Evolutionary conservation across 2,329 filamentous ascomycete species (phyloP).

Genomic region (Aureobasidium zeae): DNA sequence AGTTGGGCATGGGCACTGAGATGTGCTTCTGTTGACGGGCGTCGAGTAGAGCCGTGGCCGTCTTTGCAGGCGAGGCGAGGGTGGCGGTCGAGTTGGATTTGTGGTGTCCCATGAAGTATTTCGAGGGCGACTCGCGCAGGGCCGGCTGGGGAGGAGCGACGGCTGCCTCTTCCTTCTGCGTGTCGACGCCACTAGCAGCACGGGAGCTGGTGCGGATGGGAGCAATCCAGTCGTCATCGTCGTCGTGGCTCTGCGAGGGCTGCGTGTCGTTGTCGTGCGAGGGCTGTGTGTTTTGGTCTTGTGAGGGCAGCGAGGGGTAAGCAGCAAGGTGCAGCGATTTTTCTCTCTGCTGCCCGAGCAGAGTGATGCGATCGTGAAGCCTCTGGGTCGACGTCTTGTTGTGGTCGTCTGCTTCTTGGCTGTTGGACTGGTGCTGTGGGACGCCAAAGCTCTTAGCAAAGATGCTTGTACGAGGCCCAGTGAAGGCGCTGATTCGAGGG

Average conservation of each 20-base stretch:
- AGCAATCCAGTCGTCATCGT: conserved; percentile 53
- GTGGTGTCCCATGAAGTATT: conserved; percentile 21
- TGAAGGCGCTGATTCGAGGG: too few relatives aligned
- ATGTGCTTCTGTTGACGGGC: conserved; percentile 47
- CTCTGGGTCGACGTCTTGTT: conserved; percentile 90
- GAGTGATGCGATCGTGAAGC: conserved; percentile 84
- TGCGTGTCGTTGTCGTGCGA: conserved; percentile 16
- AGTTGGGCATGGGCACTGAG: conserved; percentile 35
- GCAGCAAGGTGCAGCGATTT: conserved; percentile 32
- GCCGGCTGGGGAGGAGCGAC: background rate
- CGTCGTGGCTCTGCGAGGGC: conserved; percentile 34
- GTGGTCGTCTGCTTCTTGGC: conserved; percentile 47
- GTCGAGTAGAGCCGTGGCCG: conserved; percentile 27
- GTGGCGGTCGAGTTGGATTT: conserved; percentile 29
- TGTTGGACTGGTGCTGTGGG: conserved; percentile 39
- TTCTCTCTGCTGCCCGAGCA: conserved; percentile 50
- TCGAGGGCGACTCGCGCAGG: conserved; percentile 8
- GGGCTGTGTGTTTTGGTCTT: conserved; percentile 20
- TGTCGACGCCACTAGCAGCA: conserved; percentile 6
- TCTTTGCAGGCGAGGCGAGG: conserved; percentile 39
- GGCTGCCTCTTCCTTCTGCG: conserved; percentile 9
- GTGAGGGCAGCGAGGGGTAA: conserved; percentile 23
- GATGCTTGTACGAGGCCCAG: conserved; percentile 54
- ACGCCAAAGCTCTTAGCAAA: conserved; percentile 59
- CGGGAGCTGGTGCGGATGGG: conserved; percentile 32